A percentile compares a stretch with the other conserved stretches of the same genome.
These are phyloP conservation scores for Pestalotiopsis sp. DNA, from an alignment of 2,329 filamentous ascomycete species.

Conservation along the genomic window DNA sequence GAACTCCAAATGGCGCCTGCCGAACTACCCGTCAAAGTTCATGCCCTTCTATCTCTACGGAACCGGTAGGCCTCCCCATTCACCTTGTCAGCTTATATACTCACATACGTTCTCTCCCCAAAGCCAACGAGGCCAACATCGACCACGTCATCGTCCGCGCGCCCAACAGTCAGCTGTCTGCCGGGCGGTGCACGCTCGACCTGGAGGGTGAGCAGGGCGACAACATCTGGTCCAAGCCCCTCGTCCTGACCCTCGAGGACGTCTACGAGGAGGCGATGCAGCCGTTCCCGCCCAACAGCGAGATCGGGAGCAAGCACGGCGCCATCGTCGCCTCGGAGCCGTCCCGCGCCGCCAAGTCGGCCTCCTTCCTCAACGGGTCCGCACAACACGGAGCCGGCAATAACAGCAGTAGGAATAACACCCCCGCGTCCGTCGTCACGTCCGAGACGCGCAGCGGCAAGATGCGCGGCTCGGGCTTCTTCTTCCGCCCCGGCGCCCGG, in stretches of 20 bases:
- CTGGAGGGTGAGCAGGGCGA: slow-evolving; percentile 16
- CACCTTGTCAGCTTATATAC: neutral
- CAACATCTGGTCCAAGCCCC: slow-evolving; percentile 17
- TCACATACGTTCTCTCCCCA: neutral
- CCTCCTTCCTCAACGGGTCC: neutral
- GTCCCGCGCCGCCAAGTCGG: neutral
- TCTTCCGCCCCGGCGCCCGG: slow-evolving; percentile 30
- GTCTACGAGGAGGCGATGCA: slow-evolving; percentile 40
- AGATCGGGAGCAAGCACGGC: slow-evolving; percentile 27
- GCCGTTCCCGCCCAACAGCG: slow-evolving; percentile 33
- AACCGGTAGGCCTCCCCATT: slow-evolving; percentile 16
- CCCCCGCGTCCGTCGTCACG: slow-evolving; percentile 11
- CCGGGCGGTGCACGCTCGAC: slow-evolving; percentile 25
- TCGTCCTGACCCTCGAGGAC: slow-evolving; percentile 34
- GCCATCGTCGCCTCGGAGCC: slow-evolving; percentile 20
- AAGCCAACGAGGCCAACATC: slow-evolving; percentile 36
- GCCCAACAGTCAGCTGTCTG: slow-evolving; percentile 41
- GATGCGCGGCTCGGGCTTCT: slow-evolving; percentile 27
- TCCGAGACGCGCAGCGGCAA: slow-evolving; percentile 24
- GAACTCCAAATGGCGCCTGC: slow-evolving; percentile 35
- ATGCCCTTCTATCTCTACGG: slow-evolving; percentile 51
- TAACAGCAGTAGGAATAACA: neutral
- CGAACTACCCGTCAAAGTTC: slow-evolving; percentile 35
- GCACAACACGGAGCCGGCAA: slow-evolving; percentile 3
- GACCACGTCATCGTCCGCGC: slow-evolving; percentile 44